phyloP scores from a whole-genome alignment of 495 filamentous ascomycete genomes.

The Penicillium lividum region DNA sequence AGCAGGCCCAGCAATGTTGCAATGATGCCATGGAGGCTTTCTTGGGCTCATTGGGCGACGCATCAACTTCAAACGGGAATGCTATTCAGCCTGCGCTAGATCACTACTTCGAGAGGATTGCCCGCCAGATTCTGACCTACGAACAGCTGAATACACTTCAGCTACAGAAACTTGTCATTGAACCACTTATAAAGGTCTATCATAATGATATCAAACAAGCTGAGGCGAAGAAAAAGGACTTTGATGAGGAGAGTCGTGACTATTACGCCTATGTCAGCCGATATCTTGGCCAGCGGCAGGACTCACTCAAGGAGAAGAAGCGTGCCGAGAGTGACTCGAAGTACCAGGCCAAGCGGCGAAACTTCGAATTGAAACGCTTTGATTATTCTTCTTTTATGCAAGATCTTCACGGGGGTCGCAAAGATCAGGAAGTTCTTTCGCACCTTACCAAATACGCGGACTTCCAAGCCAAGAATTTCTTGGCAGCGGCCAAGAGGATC shows the following conservation, averaged over 20 bases:
- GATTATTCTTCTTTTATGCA: constrained; percentile 99
- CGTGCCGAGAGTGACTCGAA: constrained; percentile 91
- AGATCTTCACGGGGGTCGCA: constrained; percentile 93
- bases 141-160: constrained; percentile 82
- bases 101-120: constrained; percentile 97
- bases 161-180: constrained; percentile 89
- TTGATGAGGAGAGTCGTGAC: constrained; percentile 96
- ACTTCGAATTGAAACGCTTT: constrained; percentile 95
- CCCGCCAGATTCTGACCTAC: constrained; percentile 82
- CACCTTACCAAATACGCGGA: constrained; percentile 95
- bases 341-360: constrained; percentile 89
- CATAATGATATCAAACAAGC: constrained; percentile 97
- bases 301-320: constrained; percentile 97
- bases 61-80: constrained; percentile 87
- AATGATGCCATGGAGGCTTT: constrained; percentile 83
- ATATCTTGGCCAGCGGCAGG: constrained; percentile 92
- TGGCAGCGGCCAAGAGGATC: constrained; percentile 81
- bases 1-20: constrained; percentile 74
- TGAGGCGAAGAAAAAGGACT: constrained; percentile 94
- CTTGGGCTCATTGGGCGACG: constrained; percentile 84
- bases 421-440: constrained; percentile 95
- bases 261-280: constrained; percentile 94
- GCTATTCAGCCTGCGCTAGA: constrained; percentile 94
- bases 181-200: constrained; percentile 89
- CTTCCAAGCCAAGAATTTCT: constrained; percentile 79